These are phyloP conservation scores for Amylocystis lapponica DNA, from an alignment of 768 basidiomycete species.

Conservation along the genomic window DNA sequence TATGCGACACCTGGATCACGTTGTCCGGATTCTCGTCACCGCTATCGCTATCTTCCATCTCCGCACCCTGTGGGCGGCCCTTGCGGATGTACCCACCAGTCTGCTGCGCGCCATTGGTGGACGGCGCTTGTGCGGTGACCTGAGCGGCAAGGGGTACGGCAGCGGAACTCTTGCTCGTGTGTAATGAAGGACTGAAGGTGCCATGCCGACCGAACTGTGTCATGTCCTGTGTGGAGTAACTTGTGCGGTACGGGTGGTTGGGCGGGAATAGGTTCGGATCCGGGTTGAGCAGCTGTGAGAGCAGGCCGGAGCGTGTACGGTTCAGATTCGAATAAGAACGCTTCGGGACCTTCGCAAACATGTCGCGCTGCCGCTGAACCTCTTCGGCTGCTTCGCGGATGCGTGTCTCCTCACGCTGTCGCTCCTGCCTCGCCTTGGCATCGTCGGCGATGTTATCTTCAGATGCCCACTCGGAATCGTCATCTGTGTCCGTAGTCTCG, in stretches of 20 bases:
- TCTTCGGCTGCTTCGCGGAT: conserved; percentile 55
- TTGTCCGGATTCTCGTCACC: conserved; percentile 46
- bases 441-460: conserved; percentile 41
- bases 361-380: conserved; percentile 57
- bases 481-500: conserved; percentile 50
- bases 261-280: conserved; percentile 54
- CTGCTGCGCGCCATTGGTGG: conserved; percentile 15
- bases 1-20: conserved; percentile 53
- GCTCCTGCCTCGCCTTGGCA: conserved; percentile 19
- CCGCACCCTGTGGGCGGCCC: conserved; percentile 57
- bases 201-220: conserved; percentile 20
- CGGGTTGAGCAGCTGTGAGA: conserved; percentile 70
- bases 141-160: conserved; percentile 53
- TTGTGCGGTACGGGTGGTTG: conserved; percentile 53
- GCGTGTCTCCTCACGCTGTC: conserved; percentile 22
- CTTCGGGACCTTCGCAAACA: conserved; percentile 69
- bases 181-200: conserved; percentile 21
- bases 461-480: conserved; percentile 51
- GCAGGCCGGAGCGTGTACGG: conserved; percentile 49
- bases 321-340: conserved; percentile 57
- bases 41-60: conserved; percentile 55
- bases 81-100: conserved; percentile 51
- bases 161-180: conserved; percentile 50
- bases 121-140: conserved; percentile 33
- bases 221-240: conserved; percentile 45